Evolutionary conservation across 192 early-diverging fungal genomes (phyloP), one percentile per base, ranked within the genome.

Genomic region (Geosiphon pyriformis): DNA sequence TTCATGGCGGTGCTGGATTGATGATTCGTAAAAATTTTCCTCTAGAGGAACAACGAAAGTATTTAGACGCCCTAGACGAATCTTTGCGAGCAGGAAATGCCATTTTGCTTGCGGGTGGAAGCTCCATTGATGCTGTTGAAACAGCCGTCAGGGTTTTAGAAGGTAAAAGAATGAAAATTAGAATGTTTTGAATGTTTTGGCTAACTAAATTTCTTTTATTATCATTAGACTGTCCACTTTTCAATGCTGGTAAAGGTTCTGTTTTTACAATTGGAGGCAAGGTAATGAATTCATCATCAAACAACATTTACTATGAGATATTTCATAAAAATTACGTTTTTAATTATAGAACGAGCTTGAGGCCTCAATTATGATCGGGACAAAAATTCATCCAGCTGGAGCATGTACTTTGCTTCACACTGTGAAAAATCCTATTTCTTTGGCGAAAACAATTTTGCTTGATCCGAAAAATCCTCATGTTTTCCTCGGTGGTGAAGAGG

Each of bases 221-320:
- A 32, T 30, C 67, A 30, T 34, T 69, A 73, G 79, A 81, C 56
- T 75, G 61, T 64, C 79, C 79, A n/a, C 48, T 81, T 22, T 81
- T 79, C 66, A 81, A 81, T 48, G 79, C 79, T 25, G 79, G 79
- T 27, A 73, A 73, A 56, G 78, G 78, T 22, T 60, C 73, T 17
- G 78, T 80, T 10, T 80, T 77, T 65, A 73, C 70, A 8, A 32
- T 65, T 20, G 51, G 69, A 20, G 78, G 78, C 15, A 70, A 78
- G 59, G 76, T 77, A 52, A 56, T 42, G 33, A 17, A 29, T 46
- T 30, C 37, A n/a, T n/a, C n/a, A n/a, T 42, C 37, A 15, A 42
- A 42, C 15, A 10, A 10, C n/a, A n/a, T n/a, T n/a, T n/a, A n/a
- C n/a, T n/a, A n/a, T n/a, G n/a, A n/a, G n/a, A n/a, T n/a, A n/a